Evolutionary conservation across 352 stramenopile species (phyloP), one percentile per base, ranked within the genome.

Genomic region (Nannochloropsis limnetica): DNA sequence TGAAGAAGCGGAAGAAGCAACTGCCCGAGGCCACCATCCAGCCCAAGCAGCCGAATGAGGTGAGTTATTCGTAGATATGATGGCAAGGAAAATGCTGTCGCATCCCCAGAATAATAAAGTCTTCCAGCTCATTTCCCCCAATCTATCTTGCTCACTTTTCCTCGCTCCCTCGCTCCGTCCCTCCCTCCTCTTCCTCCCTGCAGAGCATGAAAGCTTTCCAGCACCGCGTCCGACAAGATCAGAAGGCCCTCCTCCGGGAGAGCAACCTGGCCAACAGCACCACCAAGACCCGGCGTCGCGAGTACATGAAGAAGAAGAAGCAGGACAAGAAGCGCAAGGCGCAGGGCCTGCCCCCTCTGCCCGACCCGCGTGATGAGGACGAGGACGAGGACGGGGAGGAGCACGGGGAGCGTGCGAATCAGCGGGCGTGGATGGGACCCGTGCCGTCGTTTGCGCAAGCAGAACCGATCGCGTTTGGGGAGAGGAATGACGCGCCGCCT

Each of bases 131-230:
- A 14, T 74, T 28, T 74, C 4, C 17, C 37, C 17, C 0, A 15
- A 20, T 49, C 37, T n/a, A 14, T 49, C 37, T 49, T 49, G 37
- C 37, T 49, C 11, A 74, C 61, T 74, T 74, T 67, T 67, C n/a
- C 14, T 67, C 44, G 11, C 44, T 67, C 44, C 14, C 44, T n/a
- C n/a, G 37, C 37, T 15, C 37, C 4, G 1, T 14, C 37, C 4
- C 37, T 49, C 3, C 15, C 20, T 28, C 25, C 6, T 23, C 25
- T 4, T 23, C 61, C 61, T 29, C 22, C 61, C n/a, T 29, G 4
- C 61, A 74, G 61, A 74, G 61, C 61, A 74, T 74, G 61, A 74
- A 74, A 20, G 61, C 61, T 11, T 74, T 74, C 61, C 61, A 74
- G 22, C 61, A 74, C 61, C 61, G 61, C n/a, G 61, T 74, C 25